Conservation (phyloP, 768 basidiomycete species). For the Mycena filopes region DNA sequence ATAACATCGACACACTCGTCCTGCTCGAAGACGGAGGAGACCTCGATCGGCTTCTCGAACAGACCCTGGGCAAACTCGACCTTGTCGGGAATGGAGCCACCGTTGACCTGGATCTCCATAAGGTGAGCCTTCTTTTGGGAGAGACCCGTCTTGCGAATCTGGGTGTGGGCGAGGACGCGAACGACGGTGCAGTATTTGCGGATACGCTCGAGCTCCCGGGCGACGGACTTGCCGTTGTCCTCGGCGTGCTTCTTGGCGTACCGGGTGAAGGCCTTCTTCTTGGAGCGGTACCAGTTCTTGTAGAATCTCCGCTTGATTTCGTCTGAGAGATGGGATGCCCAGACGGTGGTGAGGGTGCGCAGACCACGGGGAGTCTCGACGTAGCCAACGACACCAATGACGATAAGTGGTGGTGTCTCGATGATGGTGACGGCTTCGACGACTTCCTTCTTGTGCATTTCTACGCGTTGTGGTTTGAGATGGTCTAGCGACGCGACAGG, state of each 20-base stretch:
- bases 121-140: constrained; percentile 99
- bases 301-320: constrained; percentile 99
- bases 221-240: constrained; percentile 89
- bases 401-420: constrained; percentile 96
- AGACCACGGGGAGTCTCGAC: constrained; percentile 99
- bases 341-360: constrained; percentile 97
- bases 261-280: constrained; percentile 99
- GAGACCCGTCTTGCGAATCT: constrained; percentile 97
- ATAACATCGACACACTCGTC: constrained; percentile 97
- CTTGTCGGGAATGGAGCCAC: constrained; percentile 95
- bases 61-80: constrained; percentile 93
- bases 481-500: not conserved
- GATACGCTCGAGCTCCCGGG: constrained; percentile 98
- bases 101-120: constrained; percentile 99
- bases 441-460: constrained; percentile 99
- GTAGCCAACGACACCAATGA: constrained; percentile 98
- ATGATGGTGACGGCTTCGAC: constrained; percentile 97
- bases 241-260: constrained; percentile 99
- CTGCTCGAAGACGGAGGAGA: constrained; percentile 91
- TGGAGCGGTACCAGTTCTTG: constrained; percentile 99
- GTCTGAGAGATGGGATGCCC: constrained; percentile 98
- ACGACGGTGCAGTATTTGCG: constrained; percentile 99
- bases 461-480: constrained; percentile 51
- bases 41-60: constrained; percentile 96
- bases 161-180: constrained; percentile 98